Conservation (phyloP, 352 stramenopile species). For the Phytopythium ostracodes region DNA sequence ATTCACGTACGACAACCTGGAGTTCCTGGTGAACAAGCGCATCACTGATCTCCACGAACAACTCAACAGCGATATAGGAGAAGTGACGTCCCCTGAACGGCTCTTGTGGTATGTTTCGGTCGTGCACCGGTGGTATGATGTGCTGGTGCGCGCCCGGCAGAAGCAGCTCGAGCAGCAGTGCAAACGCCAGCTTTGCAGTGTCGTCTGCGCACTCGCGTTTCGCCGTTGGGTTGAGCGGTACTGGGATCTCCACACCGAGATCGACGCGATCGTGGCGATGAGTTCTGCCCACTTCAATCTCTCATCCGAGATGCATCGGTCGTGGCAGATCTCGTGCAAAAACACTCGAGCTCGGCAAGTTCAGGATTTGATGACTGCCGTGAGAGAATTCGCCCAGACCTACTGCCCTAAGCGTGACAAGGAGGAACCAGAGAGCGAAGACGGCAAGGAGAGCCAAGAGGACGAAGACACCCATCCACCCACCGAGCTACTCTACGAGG, state of each 20-base stretch:
- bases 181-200: background rate
- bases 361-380: background rate
- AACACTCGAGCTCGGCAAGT: background rate
- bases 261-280: background rate
- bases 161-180: background rate
- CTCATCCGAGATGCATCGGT: background rate
- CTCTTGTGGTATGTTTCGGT: background rate
- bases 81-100: background rate
- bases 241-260: background rate
- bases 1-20: background rate
- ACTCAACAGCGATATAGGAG: background rate
- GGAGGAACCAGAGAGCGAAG: background rate
- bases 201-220: background rate
- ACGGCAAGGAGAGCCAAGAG: background rate
- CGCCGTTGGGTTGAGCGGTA: background rate
- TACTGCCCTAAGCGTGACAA: too few species aligned
- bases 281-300: background rate
- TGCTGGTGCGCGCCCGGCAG: background rate
- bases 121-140: background rate
- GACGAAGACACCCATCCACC: background rate
- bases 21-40: background rate
- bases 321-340: background rate
- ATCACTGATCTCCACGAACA: background rate
- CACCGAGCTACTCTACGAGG: background rate
- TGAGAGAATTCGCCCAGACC: background rate